Percentiles rank a stretch among this genome's conserved stretches.
These are phyloP conservation scores for Penicillium paxilli DNA, from an alignment of 495 filamentous ascomycete genomes.

Conservation along the genomic window DNA sequence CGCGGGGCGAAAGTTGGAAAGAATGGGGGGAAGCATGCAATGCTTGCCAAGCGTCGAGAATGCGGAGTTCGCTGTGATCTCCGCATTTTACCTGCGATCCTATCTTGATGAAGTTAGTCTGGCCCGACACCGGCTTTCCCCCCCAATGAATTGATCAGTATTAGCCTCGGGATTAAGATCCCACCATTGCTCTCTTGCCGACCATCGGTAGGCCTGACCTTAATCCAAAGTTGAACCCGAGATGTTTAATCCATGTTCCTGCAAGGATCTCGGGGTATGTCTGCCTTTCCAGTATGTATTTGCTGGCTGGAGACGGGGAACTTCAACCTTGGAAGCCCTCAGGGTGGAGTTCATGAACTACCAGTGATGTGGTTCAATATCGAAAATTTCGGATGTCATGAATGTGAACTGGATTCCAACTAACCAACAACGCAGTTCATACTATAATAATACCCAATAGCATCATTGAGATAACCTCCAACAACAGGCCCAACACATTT, in stretches of 20 bases:
- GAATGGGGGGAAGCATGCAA: background rate
- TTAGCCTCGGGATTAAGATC: too few species aligned
- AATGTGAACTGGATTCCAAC: background rate
- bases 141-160: background rate
- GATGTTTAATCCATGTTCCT: too few species aligned
- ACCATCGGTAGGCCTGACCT: too few species aligned
- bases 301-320: too few species aligned
- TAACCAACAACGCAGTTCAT: slow-evolving; percentile 7
- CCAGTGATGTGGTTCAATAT: too few species aligned
- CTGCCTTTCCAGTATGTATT: too few species aligned
- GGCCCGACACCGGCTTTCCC: background rate
- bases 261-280: too few species aligned
- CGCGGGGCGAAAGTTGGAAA: background rate
- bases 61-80: background rate
- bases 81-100: background rate
- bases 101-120: background rate
- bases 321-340: too few species aligned
- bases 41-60: background rate
- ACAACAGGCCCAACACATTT: slow-evolving; percentile 5
- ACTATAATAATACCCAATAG: slow-evolving; percentile 4
- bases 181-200: too few species aligned
- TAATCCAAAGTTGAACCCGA: too few species aligned
- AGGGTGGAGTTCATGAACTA: too few species aligned
- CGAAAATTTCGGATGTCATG: too few species aligned
- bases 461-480: background rate